Base-by-base conservation (phyloP, 345 rosid genomes). In the Geranium rotundifolium region DNA sequence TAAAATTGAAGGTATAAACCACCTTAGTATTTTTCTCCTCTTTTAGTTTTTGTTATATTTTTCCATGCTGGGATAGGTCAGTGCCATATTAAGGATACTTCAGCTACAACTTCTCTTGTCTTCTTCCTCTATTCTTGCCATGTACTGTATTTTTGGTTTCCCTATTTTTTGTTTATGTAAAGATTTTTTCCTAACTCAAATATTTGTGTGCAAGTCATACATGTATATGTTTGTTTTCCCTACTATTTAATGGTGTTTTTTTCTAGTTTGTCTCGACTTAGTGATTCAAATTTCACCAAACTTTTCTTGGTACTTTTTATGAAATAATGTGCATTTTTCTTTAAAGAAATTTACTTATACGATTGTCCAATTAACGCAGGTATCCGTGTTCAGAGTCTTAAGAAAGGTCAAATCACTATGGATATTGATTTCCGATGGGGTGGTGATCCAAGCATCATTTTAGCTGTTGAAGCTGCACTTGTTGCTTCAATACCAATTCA, bases 401-500 rank as follows among this genome's bases (percentile, higher is more conserved):
- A 95, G 78, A 77, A 86, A 75, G 99, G 99, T 79, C 97, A 95
- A 80, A 69, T 95, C 64, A 95, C 77, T 29, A 88, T 90, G 99
- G 99, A 90, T 60, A 85, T 90, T 55, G 99, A 95, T 83, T 82
- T 95, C 52, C 88, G 97, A 55, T 95, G 97, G 99, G 85, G 99
- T 72, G 99, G 97, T 76, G 95, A 95, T 79, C 99, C 99, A 59
- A 88, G 85, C 77, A 95, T 95, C 65, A 73, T 95, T 76, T 77
- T 95, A 80, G 95, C 88, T 60, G 97, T 85, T 60, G 88, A 87
- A 76, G 88, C 97, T 69, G 95, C 97, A 55, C 78, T 86, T 66
- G 96, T 95, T 73, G 99, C 96, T 76, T 90, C 97, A 58, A 85
- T 95, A 79, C 97, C 99, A 71, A 90, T 95, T 71, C 99, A 95